These are phyloP conservation scores for Fusarium tuaranense DNA, from an alignment of 2,329 filamentous ascomycete genomes.

Conservation along the genomic window DNA sequence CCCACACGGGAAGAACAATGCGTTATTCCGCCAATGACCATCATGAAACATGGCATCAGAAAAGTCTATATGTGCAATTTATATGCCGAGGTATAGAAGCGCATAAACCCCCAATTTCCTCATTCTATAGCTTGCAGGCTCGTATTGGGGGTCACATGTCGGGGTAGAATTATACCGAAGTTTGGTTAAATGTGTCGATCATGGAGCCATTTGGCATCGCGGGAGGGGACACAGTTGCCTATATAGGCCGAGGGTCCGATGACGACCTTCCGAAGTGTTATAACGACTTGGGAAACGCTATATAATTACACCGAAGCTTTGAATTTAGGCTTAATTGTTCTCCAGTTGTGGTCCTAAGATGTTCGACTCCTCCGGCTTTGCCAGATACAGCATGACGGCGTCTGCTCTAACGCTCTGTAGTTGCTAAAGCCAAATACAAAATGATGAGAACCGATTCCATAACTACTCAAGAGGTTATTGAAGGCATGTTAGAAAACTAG, in stretches of 20 bases:
- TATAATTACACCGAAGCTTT: not conserved
- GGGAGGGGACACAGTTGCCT: not conserved
- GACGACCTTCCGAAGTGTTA: not conserved
- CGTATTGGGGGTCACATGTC: not conserved
- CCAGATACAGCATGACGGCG: not conserved
- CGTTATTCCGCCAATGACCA: not conserved
- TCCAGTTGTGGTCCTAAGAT: not conserved
- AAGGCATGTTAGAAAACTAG: no score
- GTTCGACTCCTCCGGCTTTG: not conserved
- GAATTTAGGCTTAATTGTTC: not conserved
- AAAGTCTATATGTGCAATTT: not conserved
- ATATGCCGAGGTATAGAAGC: not conserved
- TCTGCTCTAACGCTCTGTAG: not conserved
- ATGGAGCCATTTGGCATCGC: not conserved
- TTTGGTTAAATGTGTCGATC: not conserved
- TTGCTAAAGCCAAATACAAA: not conserved
- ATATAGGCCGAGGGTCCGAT: not conserved
- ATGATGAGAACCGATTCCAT: no score
- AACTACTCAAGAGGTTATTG: not conserved
- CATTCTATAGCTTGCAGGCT: not conserved
- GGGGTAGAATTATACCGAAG: not conserved
- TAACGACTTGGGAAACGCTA: not conserved
- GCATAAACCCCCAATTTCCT: not conserved
- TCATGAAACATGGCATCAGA: not conserved
- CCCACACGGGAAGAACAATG: not conserved